phyloP scores from a whole-genome alignment of 805 yeast species.

The Lachancea sp. region DNA sequence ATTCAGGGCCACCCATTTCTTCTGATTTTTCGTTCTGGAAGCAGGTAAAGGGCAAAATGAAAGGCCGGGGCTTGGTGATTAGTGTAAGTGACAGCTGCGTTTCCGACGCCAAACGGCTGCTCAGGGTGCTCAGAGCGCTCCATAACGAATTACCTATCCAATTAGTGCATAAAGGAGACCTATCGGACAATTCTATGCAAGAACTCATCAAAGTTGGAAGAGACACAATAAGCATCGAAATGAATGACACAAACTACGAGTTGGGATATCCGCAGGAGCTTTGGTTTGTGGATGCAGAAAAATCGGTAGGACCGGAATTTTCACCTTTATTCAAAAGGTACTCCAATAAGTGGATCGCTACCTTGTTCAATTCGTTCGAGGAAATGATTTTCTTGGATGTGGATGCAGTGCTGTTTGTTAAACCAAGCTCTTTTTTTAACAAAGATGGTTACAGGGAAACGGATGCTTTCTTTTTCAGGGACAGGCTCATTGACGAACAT shows the following conservation, averaged over 20 bases:
- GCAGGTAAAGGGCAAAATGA: neutral
- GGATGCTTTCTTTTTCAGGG: conserved; percentile 43
- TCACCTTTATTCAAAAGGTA: conserved; percentile 36
- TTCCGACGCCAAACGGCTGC: conserved; percentile 31
- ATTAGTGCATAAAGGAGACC: conserved; percentile 32
- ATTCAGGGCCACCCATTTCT: neutral
- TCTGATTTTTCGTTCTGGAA: neutral
- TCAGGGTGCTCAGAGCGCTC: conserved; percentile 39
- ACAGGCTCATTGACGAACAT: conserved; percentile 18
- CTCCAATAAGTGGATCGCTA: conserved; percentile 43
- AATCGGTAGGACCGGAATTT: conserved; percentile 22
- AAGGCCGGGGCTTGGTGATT: conserved; percentile 33
- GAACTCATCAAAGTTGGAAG: conserved; percentile 15
- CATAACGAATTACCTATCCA: conserved; percentile 37
- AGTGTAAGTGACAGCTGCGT: conserved; percentile 33
- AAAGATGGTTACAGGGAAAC: conserved; percentile 31
- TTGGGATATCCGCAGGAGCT: conserved; percentile 30
- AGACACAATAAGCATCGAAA: conserved; percentile 1
- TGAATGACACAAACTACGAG: neutral
- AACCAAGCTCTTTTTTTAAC: conserved; percentile 34
- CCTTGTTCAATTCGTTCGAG: conserved; percentile 42
- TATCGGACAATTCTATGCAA: conserved; percentile 27
- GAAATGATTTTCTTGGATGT: conserved; percentile 47
- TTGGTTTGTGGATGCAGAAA: conserved; percentile 35
- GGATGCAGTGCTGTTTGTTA: conserved; percentile 42